Evolutionary conservation across 768 basidiomycete species (phyloP), one percentile per base, ranked within the genome.

Genomic region (Rubroboletus pulcherrimus): DNA sequence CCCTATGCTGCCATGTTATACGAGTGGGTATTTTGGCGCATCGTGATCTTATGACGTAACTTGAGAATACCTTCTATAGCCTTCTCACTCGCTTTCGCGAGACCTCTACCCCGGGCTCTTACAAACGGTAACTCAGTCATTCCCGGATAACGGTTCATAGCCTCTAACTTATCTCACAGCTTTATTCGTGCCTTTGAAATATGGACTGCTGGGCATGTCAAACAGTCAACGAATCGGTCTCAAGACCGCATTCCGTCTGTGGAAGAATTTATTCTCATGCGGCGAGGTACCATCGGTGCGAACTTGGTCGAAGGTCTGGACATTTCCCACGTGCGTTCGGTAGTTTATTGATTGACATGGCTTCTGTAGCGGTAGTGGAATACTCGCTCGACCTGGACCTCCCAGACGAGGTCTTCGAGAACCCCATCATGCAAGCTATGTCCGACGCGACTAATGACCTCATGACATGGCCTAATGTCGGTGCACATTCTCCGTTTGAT

Each of bases 391-490:
- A 74, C 58, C 49, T 74, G 43, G 65, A 74, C 46, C 65, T 75
- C 37, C 73, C 73, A 14, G 71, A 74, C 26, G 58, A 68, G 26
- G 72, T 74, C 5, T 74, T 75, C 54, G 67, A 71, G 35, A 65
- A 60, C 46, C 68, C 73, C 3, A 64, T 72, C 19, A 64, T 74
- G 7, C 58, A 60, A 54, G 71, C 63, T 19, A 73, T 74, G 73
- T 74, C 73, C 38, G 67, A 74, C n/a, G 73, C 73, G n/a, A 74
- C 71, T 0, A 74, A 57, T 15, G 73, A 74, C 51, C 69, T 74
- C 17, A 75, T 74, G 73, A 75, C 73, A 1, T 74, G 73, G 73
- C 73, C 73, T n/a, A 74, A 74, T 40, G 73, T 74, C 24, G 7
- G 73, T 73, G 6, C 14, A 8, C 46, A 9, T 21, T 47, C 38